Conservation (phyloP, 2,329 filamentous ascomycete species). For the Colletotrichum sp. region DNA sequence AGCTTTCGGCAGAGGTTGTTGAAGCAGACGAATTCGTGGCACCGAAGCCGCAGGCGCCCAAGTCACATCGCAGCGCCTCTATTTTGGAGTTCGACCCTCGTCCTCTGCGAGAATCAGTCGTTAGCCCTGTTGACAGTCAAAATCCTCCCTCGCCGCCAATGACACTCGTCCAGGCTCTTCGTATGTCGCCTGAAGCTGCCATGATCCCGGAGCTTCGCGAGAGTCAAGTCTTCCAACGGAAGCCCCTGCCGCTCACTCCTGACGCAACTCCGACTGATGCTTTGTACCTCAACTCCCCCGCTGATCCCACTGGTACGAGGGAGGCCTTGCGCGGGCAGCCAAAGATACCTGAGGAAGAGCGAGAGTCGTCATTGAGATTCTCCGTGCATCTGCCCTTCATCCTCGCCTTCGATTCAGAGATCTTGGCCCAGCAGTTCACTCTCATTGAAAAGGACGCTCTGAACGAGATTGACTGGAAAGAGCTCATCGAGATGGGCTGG, state of each 20-base stretch:
- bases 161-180: slow-evolving; percentile 52
- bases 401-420: slow-evolving; percentile 78
- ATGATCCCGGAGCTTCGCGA: slow-evolving; percentile 43
- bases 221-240: slow-evolving; percentile 46
- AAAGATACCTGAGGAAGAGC: slow-evolving; percentile 27
- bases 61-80: slow-evolving; percentile 4
- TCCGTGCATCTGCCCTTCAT: slow-evolving; percentile 78
- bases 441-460: slow-evolving; percentile 86
- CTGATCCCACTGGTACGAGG: slow-evolving; percentile 36
- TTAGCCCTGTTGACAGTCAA: not conserved
- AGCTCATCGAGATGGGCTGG: slow-evolving; percentile 84
- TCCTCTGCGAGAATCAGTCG: slow-evolving; percentile 2
- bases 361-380: slow-evolving; percentile 39
- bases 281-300: slow-evolving; percentile 35
- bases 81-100: not conserved
- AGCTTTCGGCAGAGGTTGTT: slow-evolving; percentile 59
- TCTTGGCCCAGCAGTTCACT: slow-evolving; percentile 82
- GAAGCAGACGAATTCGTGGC: slow-evolving; percentile 26
- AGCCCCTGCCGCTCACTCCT: slow-evolving; percentile 55
- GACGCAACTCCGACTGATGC: slow-evolving; percentile 51
- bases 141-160: slow-evolving; percentile 47
- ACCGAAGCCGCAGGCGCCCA: not conserved
- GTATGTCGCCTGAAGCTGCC: slow-evolving; percentile 42
- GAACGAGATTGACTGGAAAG: slow-evolving; percentile 88
- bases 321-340: slow-evolving; percentile 41